These are phyloP conservation scores for Cenococcum geophilum DNA, from an alignment of 495 filamentous ascomycete species.

Conservation along the genomic window DNA sequence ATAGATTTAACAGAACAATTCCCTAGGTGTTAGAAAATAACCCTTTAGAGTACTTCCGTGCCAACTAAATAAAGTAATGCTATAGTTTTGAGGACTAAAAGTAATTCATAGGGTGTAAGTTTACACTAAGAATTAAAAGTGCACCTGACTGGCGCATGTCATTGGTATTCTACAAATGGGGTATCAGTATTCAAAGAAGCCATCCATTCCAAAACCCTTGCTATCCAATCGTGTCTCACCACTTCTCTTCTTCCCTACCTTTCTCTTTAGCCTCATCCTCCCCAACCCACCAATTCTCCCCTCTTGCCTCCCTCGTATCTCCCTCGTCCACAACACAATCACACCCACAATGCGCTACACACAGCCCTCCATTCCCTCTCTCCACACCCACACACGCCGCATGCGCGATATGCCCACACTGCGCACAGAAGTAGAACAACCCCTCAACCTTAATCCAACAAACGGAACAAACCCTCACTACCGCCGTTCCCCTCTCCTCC, in stretches of 20 bases:
- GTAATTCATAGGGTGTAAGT: too few relatives aligned
- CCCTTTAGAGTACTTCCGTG: too few relatives aligned
- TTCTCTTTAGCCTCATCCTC: background rate
- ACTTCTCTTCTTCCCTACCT: background rate
- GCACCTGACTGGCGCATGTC: too few relatives aligned
- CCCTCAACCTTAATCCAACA: background rate
- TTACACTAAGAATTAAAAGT: too few relatives aligned
- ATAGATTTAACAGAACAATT: too few relatives aligned
- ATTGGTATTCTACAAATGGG: too few relatives aligned
- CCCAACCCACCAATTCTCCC: background rate
- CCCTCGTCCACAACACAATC: background rate
- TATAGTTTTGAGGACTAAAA: too few relatives aligned
- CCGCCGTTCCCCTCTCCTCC: too few relatives aligned
- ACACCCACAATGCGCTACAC: constrained; percentile 2
- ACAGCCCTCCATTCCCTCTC: background rate
- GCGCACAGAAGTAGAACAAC: background rate
- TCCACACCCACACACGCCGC: background rate
- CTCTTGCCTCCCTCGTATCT: background rate
- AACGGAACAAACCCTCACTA: background rate
- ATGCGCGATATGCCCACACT: background rate
- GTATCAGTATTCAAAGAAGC: too few relatives aligned
- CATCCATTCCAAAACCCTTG: too few relatives aligned
- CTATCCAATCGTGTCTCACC: background rate
- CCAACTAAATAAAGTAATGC: too few relatives aligned
- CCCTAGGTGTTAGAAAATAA: too few relatives aligned